A percentile compares a stretch with the other conserved stretches of the same genome.
phyloP scores from a whole-genome alignment of 495 filamentous ascomycete species.

The Cryomyces minteri region DNA sequence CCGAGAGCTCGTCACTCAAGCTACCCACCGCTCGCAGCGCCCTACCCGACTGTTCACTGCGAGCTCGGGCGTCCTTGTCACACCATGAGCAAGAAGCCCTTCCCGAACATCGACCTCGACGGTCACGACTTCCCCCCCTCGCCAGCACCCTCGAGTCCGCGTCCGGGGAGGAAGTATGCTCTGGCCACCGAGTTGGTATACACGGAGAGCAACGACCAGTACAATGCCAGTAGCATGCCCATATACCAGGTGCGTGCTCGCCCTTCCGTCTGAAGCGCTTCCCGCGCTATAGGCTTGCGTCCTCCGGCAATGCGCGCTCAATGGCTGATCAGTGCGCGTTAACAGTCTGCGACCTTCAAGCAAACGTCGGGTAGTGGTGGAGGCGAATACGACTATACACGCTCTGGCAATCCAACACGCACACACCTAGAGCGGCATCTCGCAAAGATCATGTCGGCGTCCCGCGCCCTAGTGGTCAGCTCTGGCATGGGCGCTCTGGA shows the following conservation, averaged over 20 bases:
- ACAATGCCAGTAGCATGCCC: slow-evolving; percentile 83
- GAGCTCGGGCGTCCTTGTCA: too few relatives aligned
- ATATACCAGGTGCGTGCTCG: slow-evolving; percentile 69
- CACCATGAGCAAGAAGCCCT: too few relatives aligned
- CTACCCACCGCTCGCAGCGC: too few relatives aligned
- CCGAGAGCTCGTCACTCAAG: too few relatives aligned
- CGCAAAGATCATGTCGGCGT: slow-evolving; percentile 95
- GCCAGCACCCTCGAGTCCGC: slow-evolving; percentile 81
- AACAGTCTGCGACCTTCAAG: slow-evolving; percentile 87
- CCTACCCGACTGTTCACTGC: too few relatives aligned
- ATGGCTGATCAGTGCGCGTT: slow-evolving; percentile 1
- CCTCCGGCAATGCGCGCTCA: neutral
- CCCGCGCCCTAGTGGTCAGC: slow-evolving; percentile 75
- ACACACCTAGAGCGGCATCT: slow-evolving; percentile 93
- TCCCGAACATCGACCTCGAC: slow-evolving; percentile 61
- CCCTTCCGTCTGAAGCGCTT: neutral
- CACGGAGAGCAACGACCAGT: slow-evolving; percentile 88
- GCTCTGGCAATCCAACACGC: slow-evolving; percentile 88
- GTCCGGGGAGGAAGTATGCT: slow-evolving; percentile 68
- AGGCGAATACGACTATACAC: slow-evolving; percentile 91
- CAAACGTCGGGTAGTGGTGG: slow-evolving; percentile 64
- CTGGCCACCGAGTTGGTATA: slow-evolving; percentile 92
- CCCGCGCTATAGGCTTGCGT: neutral
- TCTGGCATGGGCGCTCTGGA: slow-evolving; percentile 96
- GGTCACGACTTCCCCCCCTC: slow-evolving; percentile 88